Evolutionary conservation across 2,329 filamentous ascomycete species (phyloP), one percentile per base, ranked within the genome.

Genomic region (Nemania bipapillata): DNA sequence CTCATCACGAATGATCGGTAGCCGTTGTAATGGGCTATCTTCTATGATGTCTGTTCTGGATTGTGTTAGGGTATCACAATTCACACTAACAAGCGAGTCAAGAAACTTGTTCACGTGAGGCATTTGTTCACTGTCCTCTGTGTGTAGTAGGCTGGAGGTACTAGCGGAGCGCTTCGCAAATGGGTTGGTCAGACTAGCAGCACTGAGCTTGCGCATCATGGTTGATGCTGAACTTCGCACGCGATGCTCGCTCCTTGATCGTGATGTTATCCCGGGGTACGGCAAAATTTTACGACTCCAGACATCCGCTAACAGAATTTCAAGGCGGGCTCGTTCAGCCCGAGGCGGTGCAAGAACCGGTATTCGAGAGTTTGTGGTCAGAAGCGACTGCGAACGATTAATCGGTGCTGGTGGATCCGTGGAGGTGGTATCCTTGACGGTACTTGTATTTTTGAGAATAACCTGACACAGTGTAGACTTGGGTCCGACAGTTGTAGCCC

Each of bases 151-250:
- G 62, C 78, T 81, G 17, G 81, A 80, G 53, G 85, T 74, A 71
- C 90, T 92, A 45, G 84, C 85, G 0, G 92, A 91, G 65, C 91
- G 88, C 73, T 90, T 92, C 42, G 88, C 87, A 76, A 96, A 94
- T 55, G 91, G 91, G 72, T 87, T 91, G 15, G 92, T 87, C 71
- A 96, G 91, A 78, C 90, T 94, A 56, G 91, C 90, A 75, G 93
- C 90, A 79, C 92, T 97, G 70, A 97, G 86, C 78, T 94, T 96
- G 60, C 94, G 88, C 83, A 97, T 97, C 76, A 97, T 88, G 0
- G 92, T 92, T 40, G 92, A 93, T 12, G 94, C 92, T n/a, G 91
- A 93, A 47, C 88, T 88, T 58, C 92, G 86, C 54, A 96, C 90
- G 3, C 93, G 83, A 75, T 92, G 89, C 74, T 97, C 88, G 74